A percentile compares a stretch with the other conserved stretches of the same genome.
Conservation (phyloP, 2,329 filamentous ascomycete genomes). For the Trichoderma gracile region DNA sequence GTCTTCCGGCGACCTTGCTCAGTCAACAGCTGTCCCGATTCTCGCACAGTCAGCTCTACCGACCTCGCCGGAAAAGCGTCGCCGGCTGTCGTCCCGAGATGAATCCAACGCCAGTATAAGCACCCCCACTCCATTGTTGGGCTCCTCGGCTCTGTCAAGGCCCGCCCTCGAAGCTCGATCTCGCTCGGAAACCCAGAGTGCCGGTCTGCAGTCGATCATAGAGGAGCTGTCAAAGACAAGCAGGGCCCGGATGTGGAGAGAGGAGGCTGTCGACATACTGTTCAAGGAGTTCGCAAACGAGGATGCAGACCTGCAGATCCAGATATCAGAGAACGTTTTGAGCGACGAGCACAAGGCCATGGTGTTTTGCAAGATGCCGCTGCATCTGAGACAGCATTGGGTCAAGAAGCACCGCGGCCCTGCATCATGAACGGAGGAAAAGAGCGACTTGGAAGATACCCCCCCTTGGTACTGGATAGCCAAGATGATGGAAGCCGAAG, state of each 20-base stretch:
- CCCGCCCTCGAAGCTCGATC: slow-evolving; percentile 8
- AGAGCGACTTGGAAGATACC: slow-evolving; percentile 9
- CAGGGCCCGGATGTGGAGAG: slow-evolving; percentile 52
- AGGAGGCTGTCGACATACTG: slow-evolving; percentile 60
- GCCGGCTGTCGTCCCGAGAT: slow-evolving; percentile 36
- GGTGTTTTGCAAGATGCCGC: slow-evolving; percentile 63
- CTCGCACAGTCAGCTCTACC: slow-evolving; percentile 38
- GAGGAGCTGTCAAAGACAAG: slow-evolving; percentile 45
- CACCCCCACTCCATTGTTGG: slow-evolving; percentile 32
- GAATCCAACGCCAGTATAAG: slow-evolving; percentile 29
- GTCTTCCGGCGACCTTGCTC: slow-evolving; percentile 7
- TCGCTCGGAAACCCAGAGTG: slow-evolving; percentile 7
- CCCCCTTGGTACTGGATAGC: neutral
- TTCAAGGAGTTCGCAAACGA: slow-evolving; percentile 60
- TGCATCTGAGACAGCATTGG: slow-evolving; percentile 56
- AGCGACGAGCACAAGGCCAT: slow-evolving; percentile 62
- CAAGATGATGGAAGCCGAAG: neutral
- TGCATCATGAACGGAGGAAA: slow-evolving; percentile 34
- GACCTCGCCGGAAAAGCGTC: slow-evolving; percentile 39
- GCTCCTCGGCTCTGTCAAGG: slow-evolving; percentile 34
- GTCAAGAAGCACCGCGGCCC: slow-evolving; percentile 53
- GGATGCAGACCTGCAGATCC: slow-evolving; percentile 59
- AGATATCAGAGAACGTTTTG: slow-evolving; percentile 59
- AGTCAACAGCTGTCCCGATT: slow-evolving; percentile 22
- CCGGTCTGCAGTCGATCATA: slow-evolving; percentile 29